Percentiles rank a stretch among this genome's conserved stretches.
These are phyloP conservation scores for Penicillium sp. DNA, from an alignment of 2,329 filamentous ascomycete species.

Conservation along the genomic window DNA sequence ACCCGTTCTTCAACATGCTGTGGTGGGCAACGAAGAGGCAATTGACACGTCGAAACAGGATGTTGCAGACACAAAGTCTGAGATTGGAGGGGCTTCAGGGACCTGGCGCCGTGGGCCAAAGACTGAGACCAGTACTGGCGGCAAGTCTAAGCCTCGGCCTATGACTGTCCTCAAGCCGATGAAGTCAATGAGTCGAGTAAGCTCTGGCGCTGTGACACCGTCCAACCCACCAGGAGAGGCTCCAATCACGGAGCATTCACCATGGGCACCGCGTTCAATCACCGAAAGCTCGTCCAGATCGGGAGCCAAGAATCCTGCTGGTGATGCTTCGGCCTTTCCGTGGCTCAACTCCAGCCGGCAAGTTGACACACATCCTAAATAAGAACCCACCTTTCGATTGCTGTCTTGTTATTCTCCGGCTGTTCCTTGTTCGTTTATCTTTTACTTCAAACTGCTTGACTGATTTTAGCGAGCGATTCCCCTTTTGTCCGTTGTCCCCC, in stretches of 20 bases:
- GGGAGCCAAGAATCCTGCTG: constrained; percentile 71
- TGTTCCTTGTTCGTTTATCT: constrained; percentile 1
- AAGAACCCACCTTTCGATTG: no score
- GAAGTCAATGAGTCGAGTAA: constrained; percentile 50
- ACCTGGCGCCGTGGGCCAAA: constrained; percentile 58
- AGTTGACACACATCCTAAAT: constrained; percentile 13
- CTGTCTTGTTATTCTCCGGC: background rate
- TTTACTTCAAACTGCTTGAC: background rate
- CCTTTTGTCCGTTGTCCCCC: background rate
- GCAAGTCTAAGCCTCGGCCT: constrained; percentile 51
- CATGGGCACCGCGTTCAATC: constrained; percentile 11
- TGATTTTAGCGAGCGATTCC: constrained; percentile 1
- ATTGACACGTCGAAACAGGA: constrained; percentile 13
- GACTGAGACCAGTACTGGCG: constrained; percentile 32
- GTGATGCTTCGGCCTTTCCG: constrained; percentile 86
- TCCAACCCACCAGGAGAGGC: constrained; percentile 9
- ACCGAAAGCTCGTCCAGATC: constrained; percentile 40
- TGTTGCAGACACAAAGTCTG: constrained; percentile 27
- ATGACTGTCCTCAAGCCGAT: constrained; percentile 88
- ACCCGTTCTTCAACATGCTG: constrained; percentile 3
- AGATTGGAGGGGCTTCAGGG: constrained; percentile 58
- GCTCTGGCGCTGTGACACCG: constrained; percentile 20
- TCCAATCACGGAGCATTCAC: background rate
- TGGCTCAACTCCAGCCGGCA: constrained; percentile 64
- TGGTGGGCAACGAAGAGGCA: background rate